A percentile compares a stretch with the other conserved stretches of the same genome.
Evolutionary conservation across 2,329 filamentous ascomycete species (phyloP).

Genomic region (Aspergillus sp.): DNA sequence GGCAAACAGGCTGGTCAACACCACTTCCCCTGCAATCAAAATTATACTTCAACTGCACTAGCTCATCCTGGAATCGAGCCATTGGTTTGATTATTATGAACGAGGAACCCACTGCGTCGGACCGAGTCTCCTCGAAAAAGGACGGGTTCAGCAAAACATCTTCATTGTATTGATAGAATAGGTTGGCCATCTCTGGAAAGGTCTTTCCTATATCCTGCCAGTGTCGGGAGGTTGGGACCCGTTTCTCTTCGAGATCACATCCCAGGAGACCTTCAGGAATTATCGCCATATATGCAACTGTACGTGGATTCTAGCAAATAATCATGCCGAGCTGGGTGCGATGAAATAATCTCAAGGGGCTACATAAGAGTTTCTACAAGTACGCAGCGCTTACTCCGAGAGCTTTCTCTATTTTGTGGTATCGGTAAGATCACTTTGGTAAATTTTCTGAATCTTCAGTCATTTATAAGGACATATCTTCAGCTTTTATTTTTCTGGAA

Average conservation of each 20-base stretch:
- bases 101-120: conserved; percentile 17
- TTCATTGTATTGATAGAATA: conserved; percentile 23
- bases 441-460: too few relatives aligned
- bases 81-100: conserved; percentile 41
- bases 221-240: conserved; percentile 42
- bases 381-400: too few relatives aligned
- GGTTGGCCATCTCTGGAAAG: conserved; percentile 33
- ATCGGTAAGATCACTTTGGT: too few relatives aligned
- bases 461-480: too few relatives aligned
- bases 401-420: too few relatives aligned
- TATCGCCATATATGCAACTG: too few relatives aligned
- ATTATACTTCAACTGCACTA: conserved; percentile 39
- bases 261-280: conserved; percentile 26
- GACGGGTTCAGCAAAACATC: conserved; percentile 37
- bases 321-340: too few relatives aligned
- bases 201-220: conserved; percentile 42
- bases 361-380: too few relatives aligned
- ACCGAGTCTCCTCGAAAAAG: conserved; percentile 42
- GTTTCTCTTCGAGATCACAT: conserved; percentile 41
- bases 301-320: too few relatives aligned
- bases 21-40: conserved; percentile 46
- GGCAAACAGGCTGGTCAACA: conserved; percentile 43
- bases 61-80: conserved; percentile 29
- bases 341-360: too few relatives aligned
- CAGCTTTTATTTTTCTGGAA: conserved; percentile 2